phyloP scores from a whole-genome alignment of 140 eudicot genomes.

The Erigeron philadelphicus region DNA sequence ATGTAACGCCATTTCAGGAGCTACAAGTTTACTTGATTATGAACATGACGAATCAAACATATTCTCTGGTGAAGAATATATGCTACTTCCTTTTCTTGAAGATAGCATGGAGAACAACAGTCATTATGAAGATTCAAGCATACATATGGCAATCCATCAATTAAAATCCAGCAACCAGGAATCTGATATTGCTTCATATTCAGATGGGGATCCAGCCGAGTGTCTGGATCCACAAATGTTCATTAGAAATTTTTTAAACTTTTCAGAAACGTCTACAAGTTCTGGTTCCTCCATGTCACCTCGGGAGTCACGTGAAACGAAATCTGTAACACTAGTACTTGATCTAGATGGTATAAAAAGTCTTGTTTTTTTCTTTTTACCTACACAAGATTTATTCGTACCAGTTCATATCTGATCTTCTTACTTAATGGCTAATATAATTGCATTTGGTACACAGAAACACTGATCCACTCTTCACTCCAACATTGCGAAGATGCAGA shows the following conservation, averaged over 20 bases:
- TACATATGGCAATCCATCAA: slow-evolving; percentile 64
- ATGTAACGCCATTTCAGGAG: not conserved
- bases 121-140: slow-evolving; percentile 46
- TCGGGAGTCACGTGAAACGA: slow-evolving; percentile 38
- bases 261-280: slow-evolving; percentile 7
- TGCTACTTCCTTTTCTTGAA: slow-evolving; percentile 62
- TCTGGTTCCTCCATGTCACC: slow-evolving; percentile 42
- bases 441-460: slow-evolving; percentile 48
- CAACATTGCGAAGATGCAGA: slow-evolving; percentile 79
- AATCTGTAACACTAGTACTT: slow-evolving; percentile 71
- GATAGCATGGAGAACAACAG: slow-evolving; percentile 44
- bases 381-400: not conserved
- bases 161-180: slow-evolving; percentile 57
- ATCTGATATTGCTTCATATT: slow-evolving; percentile 34
- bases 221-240: slow-evolving; percentile 79
- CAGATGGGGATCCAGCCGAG: slow-evolving; percentile 59
- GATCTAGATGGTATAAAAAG: slow-evolving; percentile 81
- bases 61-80: slow-evolving; percentile 53
- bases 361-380: not conserved
- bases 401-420: not conserved
- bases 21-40: slow-evolving; percentile 42
- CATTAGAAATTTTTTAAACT: slow-evolving; percentile 57
- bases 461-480: slow-evolving; percentile 85
- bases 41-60: slow-evolving; percentile 49
- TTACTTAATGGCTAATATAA: not conserved